Base-by-base conservation (phyloP, 768 basidiomycete genomes). In the Cantharellus cinnabarinus region DNA sequence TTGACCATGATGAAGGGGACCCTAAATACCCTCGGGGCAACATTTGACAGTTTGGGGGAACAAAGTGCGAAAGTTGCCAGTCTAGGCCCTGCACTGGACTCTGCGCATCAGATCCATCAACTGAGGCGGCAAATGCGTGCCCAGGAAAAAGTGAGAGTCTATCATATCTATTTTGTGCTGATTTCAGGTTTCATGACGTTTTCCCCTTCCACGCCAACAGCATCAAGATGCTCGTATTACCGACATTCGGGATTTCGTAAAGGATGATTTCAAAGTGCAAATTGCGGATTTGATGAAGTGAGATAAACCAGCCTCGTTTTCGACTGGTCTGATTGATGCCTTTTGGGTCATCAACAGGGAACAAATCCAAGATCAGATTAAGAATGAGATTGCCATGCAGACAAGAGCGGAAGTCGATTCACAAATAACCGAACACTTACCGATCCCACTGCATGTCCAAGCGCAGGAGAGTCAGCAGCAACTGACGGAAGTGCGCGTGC, bases 1-100 rank as follows among this genome's bases (percentile, higher is more conserved):
- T 70, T 78, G 20, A 63, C 68, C 5, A 70, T 72, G 29, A 75
- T 79, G 72, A 76, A 75, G 59, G 64, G 67, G 15, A 73, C 76
- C 3, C 63, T 79, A 3, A 60, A 63, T 1, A 65, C 68, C 0
- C 68, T 80, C 58, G 69, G 73, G 2, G 63, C 65, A 7, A 74
- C 75, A 1, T 74, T 79, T 63, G 75, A 75, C 42, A 67, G 64
- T 1, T 68, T 81, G 3, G 75, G 70, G 3, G 66, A 67, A n/a
- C 77, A 79, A 60, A 73, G 74, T 0, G 70, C 71, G 51, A 71
- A 68, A 42, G 68, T 79, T 52, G 71, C 74, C 1, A 67, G 70
- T 4, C 63, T 78, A 39, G 72, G 72, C 15, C 71, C 75, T 3
- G 74, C 75, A 20, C 69, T 76, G 42, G 38, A 44, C 14, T 60